Percentiles rank a stretch among this genome's conserved stretches.
phyloP scores from a whole-genome alignment of 2,329 filamentous ascomycete species.

The Aspergillus piperis region DNA sequence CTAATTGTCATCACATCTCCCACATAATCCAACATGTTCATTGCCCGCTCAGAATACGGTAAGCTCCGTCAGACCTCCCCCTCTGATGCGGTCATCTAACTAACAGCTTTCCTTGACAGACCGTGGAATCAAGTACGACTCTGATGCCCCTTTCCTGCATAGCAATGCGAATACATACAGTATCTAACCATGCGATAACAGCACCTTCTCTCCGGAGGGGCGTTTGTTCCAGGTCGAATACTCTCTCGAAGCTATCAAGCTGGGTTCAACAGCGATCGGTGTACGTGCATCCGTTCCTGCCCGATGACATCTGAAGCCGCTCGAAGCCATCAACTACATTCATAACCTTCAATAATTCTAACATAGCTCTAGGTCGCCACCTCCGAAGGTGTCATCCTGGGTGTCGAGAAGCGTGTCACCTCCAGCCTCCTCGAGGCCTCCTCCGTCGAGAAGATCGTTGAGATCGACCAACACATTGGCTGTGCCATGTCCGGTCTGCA shows the following conservation, averaged over 20 bases:
- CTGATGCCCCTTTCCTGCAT: conserved; percentile 3
- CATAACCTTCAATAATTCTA: conserved; percentile 11
- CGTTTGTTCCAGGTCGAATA: conserved; percentile 99
- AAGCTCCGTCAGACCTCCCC: conserved; percentile 47
- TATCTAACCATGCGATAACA: conserved; percentile 44
- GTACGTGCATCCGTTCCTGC: conserved; percentile 49
- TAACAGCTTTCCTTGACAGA: conserved; percentile 59
- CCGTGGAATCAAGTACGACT: conserved; percentile 89
- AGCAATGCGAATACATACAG: conserved; percentile 11
- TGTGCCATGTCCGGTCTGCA: conserved; percentile 98
- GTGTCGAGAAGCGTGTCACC: conserved; percentile 98
- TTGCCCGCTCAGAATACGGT: conserved; percentile 99
- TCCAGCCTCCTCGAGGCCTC: conserved; percentile 96
- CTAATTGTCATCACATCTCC: conserved; percentile 4
- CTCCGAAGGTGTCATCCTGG: conserved; percentile 89
- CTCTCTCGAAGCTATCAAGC: conserved; percentile 99
- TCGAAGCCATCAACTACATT: background rate
- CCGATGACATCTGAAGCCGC: background rate
- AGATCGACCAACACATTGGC: conserved; percentile 98
- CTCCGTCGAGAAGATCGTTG: conserved; percentile 98
- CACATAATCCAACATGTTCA: conserved; percentile 78
- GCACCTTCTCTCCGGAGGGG: conserved; percentile 99
- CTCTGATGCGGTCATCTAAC: conserved; percentile 39
- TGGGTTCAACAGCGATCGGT: conserved; percentile 96
- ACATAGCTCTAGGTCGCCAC: conserved; percentile 68